Evolutionary conservation across 2,329 filamentous ascomycete genomes (phyloP), one percentile per base, ranked within the genome.

Genomic region (Alternaria viburni): DNA sequence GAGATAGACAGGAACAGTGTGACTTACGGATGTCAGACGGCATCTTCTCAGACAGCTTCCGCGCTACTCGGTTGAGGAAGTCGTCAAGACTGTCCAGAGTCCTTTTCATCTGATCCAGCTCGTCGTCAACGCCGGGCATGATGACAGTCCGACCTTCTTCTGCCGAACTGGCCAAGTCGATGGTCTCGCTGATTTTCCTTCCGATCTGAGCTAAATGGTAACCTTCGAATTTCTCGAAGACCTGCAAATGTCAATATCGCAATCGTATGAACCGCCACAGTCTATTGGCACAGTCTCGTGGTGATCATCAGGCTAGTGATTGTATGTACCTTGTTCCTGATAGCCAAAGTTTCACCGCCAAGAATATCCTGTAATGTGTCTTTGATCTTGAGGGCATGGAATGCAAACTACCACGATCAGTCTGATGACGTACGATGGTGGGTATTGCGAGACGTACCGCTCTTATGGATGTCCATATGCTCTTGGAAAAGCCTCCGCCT

Each of bases 81-180:
- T 86, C 85, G 57, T 91, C 90, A 71, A 98, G 87, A 0, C 91
- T 92, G 68, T 92, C 89, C 67, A 97, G 97, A 2, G 84, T 88
- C 64, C 88, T 86, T 77, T 94, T 97, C 69, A 95, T 84, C 21
- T 87, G 84, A 74, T 99, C 96, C 0, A 99, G 86, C 45, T 91
- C 86, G 26, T 84, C 79, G 73, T 96, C 90, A 13, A 97, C 81
- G 0, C 93, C 92, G 19, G 86, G 80, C 54, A 87, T 88, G 12
- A 99, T 89, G 3, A 93, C 89, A 1, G 91, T 92, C 23, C 91
- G 89, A 59, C 88, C 87, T 67, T 91, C 88, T 51, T 89, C 85
- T 59, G 88, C 88, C 0, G 93, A 95, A 62, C 88, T 86, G 30
- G 93, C 87, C 70, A 97, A 94, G 75, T 97, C 93, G 66, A 87